Evolutionary conservation across 1,139 yeast genomes (phyloP), one percentile per base, ranked within the genome.

Genomic region (Debaryomycetaceae sp.): DNA sequence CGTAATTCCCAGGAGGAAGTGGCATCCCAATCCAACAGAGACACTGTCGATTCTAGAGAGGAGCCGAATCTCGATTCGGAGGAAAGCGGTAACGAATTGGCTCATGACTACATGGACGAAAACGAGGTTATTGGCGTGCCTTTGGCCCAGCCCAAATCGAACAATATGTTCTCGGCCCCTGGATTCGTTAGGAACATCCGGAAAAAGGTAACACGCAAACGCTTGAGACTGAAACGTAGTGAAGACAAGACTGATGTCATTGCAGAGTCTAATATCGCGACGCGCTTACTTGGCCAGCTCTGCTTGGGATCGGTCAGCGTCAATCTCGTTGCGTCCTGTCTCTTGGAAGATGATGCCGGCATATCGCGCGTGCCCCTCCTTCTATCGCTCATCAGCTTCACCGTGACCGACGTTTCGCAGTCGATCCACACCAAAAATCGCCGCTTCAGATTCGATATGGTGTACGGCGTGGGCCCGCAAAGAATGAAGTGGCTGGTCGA

Each of bases 401-500:
- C 65, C 29, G 61, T 90, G 3, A 62, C 69, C 31, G 85, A 72
- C 38, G 58, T 63, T 11, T 63, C 77, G 1, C 49, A 51, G 14
- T 49, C 56, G 12, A 47, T 55, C 4, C 43, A 46, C 32, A 64
- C 69, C 3, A 69, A 63, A 36, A 70, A 70, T 34, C 57, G 78
- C 33, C 70, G 62, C 30, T 85, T 70, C 41, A 64, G 69, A 35
- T 58, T 90, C 14, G 82, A 79, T 33, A 58, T 90, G 32, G 95
- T 86, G 45, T 90, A 90, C 46, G 98, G 97, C 2, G 75, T 86
- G 13, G 95, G 95, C 1, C 73, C 75, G 4, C 73, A 79, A 32
- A 59, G 90, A 34, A 61, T 86, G 43, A 70, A 73, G 38, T 92
- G 99, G 98, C 61, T 77, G 1, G 72, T 92, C 5, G 66, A 74